Base-by-base conservation (phyloP, 805 yeast species). In the Cyberlindnera meyerae region DNA sequence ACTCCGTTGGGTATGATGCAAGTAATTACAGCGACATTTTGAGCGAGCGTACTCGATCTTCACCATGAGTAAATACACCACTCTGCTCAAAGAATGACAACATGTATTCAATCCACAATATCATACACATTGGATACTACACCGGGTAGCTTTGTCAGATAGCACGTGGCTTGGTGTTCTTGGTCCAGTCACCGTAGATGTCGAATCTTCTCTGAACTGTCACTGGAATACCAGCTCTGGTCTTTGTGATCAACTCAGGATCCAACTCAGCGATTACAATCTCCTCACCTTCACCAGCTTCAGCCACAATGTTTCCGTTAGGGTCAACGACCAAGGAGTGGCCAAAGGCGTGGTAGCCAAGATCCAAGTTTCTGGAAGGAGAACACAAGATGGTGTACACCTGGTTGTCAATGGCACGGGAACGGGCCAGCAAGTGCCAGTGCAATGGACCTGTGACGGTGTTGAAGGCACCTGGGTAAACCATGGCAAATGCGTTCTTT, bases 401-500 rank as follows among this genome's bases (percentile, higher is more conserved):
- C 57, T 82, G 83, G 55, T 82, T 84, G 57, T 84, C 95, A 9
- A 84, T 74, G 4, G 90, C 84, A 44, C 93, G 66, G 0, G 86
- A 65, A 42, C 79, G 70, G 1, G 87, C 90, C 42, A 83, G 67
- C 40, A 82, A 65, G 49, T 79, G 82, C 94, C 94, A 83, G 56
- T 79, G 90, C 59, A 80, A 63, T 2, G 95, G 95, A 0, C 95
- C 95, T 0, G 95, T 84, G 18, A 83, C 81, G 8, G 90, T 83
- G 64, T 84, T 84, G 65, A 84, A 84, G 0, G 95, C 95, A 41
- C 89, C 87, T 1, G 95, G 95, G 47, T 82, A 84, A 36, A 80
- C 68, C 88, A 83, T 79, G 16, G 84, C 85, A 58, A 82, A 82
- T 0, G 89, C 73, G 44, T 78, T 77, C 33, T 39, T 40, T 46